Evolutionary conservation across 768 basidiomycete genomes (phyloP), one percentile per base, ranked within the genome.

Genomic region (Lactarius evosmus): DNA sequence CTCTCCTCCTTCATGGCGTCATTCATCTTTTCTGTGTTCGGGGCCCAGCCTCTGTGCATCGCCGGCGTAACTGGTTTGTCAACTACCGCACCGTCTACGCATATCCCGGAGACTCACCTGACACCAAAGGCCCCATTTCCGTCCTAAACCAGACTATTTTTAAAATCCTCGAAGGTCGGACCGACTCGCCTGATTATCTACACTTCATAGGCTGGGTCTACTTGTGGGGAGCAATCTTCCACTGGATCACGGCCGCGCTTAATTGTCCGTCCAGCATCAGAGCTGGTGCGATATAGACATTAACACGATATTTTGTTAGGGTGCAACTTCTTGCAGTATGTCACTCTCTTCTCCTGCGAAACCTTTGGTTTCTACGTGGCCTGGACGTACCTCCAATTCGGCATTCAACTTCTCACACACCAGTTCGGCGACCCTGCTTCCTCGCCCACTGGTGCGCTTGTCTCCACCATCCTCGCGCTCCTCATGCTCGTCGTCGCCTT

Each of bases 171-270:
- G 72, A 81, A 69, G 77, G 76, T 22, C 79, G 82, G 57, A 68
- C 78, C 11, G 78, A 87, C 63, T 77, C 87, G 6, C 92, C 93
- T 1, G 74, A 82, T 56, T 96, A 95, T 72, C 82, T 94, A 14
- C 88, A 89, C 38, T 95, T 95, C 70, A 82, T 95, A 9, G 93
- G 93, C 30, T 95, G 94, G 94, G 89, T 93, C 0, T 95, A 96
- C 72, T 76, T 94, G 0, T 95, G 93, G 93, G 91, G 83, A 36
- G 93, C 92, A 0, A 89, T 94, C 44, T 74, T 90, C 44, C 89
- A 95, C 70, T 93, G 89, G 88, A 75, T 91, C 51, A 89, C 91
- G 4, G 91, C 93, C 6, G 72, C 83, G 6, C 76, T 90, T 17
- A 94, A 94, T 66, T 91, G 92, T 88, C 66, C 17, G 63, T 60